Percentiles rank a stretch among this genome's conserved stretches.
Evolutionary conservation across 2,329 filamentous ascomycete genomes (phyloP).

Genomic region (Fusarium annulatum): DNA sequence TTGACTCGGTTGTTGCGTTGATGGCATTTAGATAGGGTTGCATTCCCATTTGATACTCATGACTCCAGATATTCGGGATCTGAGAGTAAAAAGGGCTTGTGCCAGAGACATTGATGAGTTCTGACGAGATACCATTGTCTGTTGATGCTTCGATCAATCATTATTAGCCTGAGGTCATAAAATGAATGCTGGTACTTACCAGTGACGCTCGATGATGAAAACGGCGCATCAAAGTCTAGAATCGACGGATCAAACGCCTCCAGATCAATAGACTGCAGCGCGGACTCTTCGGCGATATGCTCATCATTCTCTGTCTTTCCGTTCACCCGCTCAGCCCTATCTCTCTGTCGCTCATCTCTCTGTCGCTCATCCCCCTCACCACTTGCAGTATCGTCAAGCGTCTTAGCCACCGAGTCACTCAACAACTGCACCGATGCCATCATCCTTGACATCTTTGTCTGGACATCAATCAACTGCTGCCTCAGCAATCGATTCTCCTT

Average conservation of each 20-base stretch:
- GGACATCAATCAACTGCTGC: slow-evolving; percentile 46
- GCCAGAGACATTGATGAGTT: slow-evolving; percentile 13
- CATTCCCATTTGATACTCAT: slow-evolving; percentile 47
- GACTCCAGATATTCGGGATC: slow-evolving; percentile 48
- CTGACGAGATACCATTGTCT: not conserved
- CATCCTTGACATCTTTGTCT: slow-evolving; percentile 41
- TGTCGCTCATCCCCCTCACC: not conserved
- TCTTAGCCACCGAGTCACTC: slow-evolving; percentile 40
- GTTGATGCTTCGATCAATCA: not conserved
- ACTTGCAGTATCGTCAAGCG: slow-evolving; percentile 34
- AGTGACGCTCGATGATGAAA: not conserved
- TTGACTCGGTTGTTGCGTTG: slow-evolving; percentile 36
- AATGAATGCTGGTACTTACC: not conserved
- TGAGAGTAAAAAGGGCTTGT: slow-evolving; percentile 38
- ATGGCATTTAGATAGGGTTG: slow-evolving; percentile 44
- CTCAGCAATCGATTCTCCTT: slow-evolving; percentile 43
- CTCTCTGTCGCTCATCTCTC: not conserved
- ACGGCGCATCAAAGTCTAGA: slow-evolving; percentile 5
- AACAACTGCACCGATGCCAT: slow-evolving; percentile 42
- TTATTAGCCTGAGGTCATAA: rapidly evolving
- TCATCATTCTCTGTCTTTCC: rapidly evolving
- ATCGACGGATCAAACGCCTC: slow-evolving; percentile 5
- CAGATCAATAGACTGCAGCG: not conserved
- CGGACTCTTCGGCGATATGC: not conserved
- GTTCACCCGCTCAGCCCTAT: rapidly evolving